These are phyloP conservation scores for Chenopodium berlandieri DNA, from an alignment of 148 eudicot genomes.

Conservation along the genomic window DNA sequence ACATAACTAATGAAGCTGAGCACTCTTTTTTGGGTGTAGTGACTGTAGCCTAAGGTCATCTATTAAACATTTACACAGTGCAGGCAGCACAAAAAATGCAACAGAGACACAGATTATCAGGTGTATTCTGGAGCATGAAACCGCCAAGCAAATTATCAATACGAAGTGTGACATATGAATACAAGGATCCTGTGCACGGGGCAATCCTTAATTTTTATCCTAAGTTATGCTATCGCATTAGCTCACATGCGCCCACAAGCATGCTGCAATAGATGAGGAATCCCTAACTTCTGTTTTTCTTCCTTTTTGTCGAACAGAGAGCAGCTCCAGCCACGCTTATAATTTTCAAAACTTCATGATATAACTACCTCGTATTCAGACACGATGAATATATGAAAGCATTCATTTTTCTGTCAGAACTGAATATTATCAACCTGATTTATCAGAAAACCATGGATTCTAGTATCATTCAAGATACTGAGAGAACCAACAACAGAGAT, in stretches of 20 bases:
- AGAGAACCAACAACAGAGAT: not conserved
- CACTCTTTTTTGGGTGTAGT: not conserved
- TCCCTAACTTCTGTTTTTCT: not conserved
- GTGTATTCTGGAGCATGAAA: not conserved
- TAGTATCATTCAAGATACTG: not conserved
- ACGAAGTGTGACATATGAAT: not conserved
- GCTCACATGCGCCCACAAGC: not conserved
- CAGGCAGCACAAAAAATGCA: too few species aligned
- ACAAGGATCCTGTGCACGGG: not conserved
- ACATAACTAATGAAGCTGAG: not conserved
- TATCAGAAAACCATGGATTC: not conserved
- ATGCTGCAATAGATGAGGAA: not conserved
- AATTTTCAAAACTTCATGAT: not conserved
- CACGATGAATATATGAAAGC: not conserved
- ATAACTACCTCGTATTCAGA: not conserved
- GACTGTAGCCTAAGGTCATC: not conserved
- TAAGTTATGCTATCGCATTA: too few species aligned
- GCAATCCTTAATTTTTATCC: not conserved
- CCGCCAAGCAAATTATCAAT: not conserved
- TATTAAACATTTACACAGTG: not conserved
- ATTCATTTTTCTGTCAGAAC: not conserved
- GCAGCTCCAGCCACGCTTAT: not conserved
- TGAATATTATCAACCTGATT: not conserved
- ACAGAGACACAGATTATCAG: not conserved
- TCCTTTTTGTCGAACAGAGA: not conserved